phyloP scores from a whole-genome alignment of 1,284 basidiomycete species.

The Puccinia coronata region DNA sequence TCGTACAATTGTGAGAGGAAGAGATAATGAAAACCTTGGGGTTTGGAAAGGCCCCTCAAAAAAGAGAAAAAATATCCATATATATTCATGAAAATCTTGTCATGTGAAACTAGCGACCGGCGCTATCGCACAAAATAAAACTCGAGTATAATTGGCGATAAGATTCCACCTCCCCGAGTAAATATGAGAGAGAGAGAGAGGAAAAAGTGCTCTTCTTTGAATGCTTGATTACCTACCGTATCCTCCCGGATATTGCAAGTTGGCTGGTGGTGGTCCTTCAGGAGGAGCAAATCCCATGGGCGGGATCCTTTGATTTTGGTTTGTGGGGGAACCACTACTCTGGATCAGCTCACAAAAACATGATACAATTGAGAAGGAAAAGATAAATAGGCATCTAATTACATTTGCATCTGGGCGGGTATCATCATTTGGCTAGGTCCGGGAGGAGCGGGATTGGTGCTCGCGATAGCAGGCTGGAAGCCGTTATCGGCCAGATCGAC shows the following conservation, averaged over 20 bases:
- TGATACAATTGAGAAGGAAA: not conserved
- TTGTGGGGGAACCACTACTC: not conserved
- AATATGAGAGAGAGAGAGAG: not conserved
- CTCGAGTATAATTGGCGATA: not conserved
- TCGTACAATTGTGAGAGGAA: no score
- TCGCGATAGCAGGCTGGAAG: slow-evolving; percentile 16
- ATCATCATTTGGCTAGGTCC: not conserved
- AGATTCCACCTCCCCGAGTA: not conserved
- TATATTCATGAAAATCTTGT: no score
- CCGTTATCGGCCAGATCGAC: not conserved
- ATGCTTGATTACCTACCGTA: not conserved
- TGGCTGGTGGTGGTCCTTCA: not conserved
- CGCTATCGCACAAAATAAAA: no score
- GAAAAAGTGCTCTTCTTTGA: not conserved
- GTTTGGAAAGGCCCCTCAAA: no score
- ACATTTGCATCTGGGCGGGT: slow-evolving; percentile 19
- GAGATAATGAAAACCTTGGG: no score
- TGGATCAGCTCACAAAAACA: not conserved
- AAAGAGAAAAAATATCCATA: no score
- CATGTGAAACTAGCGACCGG: no score
- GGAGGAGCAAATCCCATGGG: not conserved
- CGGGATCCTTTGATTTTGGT: slow-evolving; percentile 7
- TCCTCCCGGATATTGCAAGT: not conserved
- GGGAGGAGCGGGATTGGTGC: not conserved
- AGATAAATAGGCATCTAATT: not conserved